Percentiles rank a stretch among this genome's conserved stretches.
These are phyloP conservation scores for Ceriops decandra DNA, from an alignment of 345 rosid genomes.

Conservation along the genomic window DNA sequence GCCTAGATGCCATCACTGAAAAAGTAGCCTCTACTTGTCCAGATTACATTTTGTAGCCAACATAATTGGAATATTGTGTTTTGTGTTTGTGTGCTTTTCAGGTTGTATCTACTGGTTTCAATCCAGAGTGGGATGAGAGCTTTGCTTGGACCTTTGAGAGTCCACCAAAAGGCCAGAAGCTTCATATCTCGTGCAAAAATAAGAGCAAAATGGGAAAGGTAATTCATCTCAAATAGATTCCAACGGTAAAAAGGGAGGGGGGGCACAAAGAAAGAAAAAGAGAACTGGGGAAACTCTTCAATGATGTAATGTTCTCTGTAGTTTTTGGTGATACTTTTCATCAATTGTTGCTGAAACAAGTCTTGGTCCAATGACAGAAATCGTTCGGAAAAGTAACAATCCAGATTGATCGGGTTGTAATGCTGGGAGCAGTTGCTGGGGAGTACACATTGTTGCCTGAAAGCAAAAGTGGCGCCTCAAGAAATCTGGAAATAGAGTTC, in stretches of 20 bases:
- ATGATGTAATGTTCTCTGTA: not conserved
- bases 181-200: slow-evolving; percentile 94
- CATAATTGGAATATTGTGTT: not conserved
- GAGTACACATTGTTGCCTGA: slow-evolving; percentile 85
- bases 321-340: not conserved
- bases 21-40: not conserved
- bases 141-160: slow-evolving; percentile 98
- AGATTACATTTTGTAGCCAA: not conserved
- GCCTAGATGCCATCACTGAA: no score
- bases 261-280: not conserved
- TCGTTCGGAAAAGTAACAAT: slow-evolving; percentile 97
- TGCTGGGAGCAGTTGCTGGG: slow-evolving; percentile 95
- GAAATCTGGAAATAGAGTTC: slow-evolving; percentile 92
- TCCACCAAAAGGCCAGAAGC: slow-evolving; percentile 99
- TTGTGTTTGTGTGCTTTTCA: slow-evolving; percentile 15
- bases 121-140: slow-evolving; percentile 98
- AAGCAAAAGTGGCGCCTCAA: slow-evolving; percentile 88
- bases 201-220: slow-evolving; percentile 99
- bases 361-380: slow-evolving; percentile 47
- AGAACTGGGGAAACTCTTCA: not conserved
- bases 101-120: slow-evolving; percentile 93
- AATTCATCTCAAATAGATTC: not conserved
- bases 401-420: slow-evolving; percentile 91
- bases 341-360: not conserved
- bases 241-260: not conserved